A percentile compares a stretch with the other conserved stretches of the same genome.
Conservation (phyloP, 1,284 basidiomycete genomes). For the Microbotryomycetes sp. region DNA sequence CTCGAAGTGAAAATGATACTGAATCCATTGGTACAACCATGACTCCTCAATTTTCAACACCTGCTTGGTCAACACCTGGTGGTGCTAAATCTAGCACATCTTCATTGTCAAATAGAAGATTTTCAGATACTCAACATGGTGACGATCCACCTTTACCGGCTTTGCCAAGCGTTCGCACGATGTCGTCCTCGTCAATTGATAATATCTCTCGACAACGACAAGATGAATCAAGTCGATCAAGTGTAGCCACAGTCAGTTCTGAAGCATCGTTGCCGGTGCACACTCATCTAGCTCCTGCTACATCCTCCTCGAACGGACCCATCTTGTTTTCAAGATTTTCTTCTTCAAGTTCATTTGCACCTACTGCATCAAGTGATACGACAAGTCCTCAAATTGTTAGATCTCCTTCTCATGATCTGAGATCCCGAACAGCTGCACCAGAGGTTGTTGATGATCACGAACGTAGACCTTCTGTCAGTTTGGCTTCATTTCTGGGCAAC, state of each 20-base stretch:
- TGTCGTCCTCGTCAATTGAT: no score
- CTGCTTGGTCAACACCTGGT: neutral
- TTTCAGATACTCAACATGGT: neutral
- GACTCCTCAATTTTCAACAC: neutral
- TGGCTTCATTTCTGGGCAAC: constrained; percentile 2
- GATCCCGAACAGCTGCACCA: neutral
- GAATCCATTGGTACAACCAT: neutral
- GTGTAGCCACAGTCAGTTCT: no score
- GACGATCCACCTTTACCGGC: no score
- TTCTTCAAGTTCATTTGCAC: neutral
- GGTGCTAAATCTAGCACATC: neutral
- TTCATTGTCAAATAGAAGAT: neutral
- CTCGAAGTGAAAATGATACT: neutral
- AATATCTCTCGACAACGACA: no score
- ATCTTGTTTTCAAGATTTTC: neutral
- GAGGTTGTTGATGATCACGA: neutral
- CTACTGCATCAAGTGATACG: no score
- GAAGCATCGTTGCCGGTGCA: no score
- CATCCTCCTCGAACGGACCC: neutral
- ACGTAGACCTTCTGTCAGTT: neutral
- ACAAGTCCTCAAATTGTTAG: no score
- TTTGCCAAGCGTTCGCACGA: no score
- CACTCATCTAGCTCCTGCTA: neutral
- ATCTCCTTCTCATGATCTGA: no score
- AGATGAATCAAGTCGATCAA: no score